phyloP scores from a whole-genome alignment of 2,329 filamentous ascomycete species.

The Penicillium oxalicum region DNA sequence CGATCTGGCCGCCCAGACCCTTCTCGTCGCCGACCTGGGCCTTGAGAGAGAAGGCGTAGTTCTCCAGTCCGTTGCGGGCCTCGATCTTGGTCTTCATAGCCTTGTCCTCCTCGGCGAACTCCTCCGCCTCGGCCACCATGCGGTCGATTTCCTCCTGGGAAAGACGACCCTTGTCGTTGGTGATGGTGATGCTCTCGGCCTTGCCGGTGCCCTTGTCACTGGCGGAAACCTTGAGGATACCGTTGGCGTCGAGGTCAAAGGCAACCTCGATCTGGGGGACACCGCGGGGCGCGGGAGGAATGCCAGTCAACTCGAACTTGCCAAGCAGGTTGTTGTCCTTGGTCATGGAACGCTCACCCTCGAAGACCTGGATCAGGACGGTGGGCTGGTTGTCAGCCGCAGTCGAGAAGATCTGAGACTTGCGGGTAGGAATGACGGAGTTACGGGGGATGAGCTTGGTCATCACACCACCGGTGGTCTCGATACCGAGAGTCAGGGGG shows the following conservation, averaged over 20 bases:
- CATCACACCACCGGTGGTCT: slow-evolving; percentile 97
- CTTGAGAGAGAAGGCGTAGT: slow-evolving; percentile 98
- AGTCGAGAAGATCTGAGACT: slow-evolving; percentile 96
- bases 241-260: slow-evolving; percentile 96
- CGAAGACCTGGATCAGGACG: slow-evolving; percentile 90
- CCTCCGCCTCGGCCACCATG: slow-evolving; percentile 97
- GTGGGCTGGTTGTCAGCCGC: slow-evolving; percentile 95
- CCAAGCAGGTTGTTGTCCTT: slow-evolving; percentile 97
- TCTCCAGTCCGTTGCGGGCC: slow-evolving; percentile 92
- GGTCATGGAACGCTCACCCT: slow-evolving; percentile 88
- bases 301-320: slow-evolving; percentile 96
- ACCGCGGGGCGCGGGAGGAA: slow-evolving; percentile 89
- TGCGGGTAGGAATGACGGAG: slow-evolving; percentile 90
- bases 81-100: slow-evolving; percentile 95
- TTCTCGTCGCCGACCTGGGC: slow-evolving; percentile 98
- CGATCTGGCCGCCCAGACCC: slow-evolving; percentile 95
- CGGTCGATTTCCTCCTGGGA: slow-evolving; percentile 96
- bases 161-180: slow-evolving; percentile 98
- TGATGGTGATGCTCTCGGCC: slow-evolving; percentile 95
- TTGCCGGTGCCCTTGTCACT: slow-evolving; percentile 98
- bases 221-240: slow-evolving; percentile 93
- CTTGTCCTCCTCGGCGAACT: slow-evolving; percentile 99
- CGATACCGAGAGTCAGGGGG: slow-evolving; percentile 91
- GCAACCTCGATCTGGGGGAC: slow-evolving; percentile 98
- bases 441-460: slow-evolving; percentile 93